phyloP scores from a whole-genome alignment of 2,329 filamentous ascomycete species.

The Periconia macrospinosa region DNA sequence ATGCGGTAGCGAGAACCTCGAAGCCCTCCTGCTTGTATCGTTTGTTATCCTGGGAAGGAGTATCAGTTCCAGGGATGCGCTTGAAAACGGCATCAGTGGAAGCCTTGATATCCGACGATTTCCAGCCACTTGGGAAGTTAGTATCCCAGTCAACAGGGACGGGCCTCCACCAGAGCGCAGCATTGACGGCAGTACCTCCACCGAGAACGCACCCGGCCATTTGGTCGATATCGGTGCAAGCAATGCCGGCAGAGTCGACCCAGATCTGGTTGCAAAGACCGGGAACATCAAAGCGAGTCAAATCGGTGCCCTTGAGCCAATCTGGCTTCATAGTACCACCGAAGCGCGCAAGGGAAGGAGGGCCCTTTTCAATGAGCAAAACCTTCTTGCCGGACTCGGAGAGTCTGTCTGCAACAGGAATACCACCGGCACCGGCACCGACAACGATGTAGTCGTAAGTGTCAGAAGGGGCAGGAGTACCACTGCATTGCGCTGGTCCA shows the following conservation, averaged over 20 bases:
- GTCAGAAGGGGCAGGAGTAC: slow-evolving; percentile 42
- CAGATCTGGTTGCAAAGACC: slow-evolving; percentile 73
- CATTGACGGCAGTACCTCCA: slow-evolving; percentile 68
- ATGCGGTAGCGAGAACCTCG: slow-evolving; percentile 61
- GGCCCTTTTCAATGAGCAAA: slow-evolving; percentile 56
- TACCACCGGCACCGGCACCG: slow-evolving; percentile 64
- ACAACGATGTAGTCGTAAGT: slow-evolving; percentile 67
- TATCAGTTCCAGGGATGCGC: slow-evolving; percentile 70
- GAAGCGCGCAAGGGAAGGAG: slow-evolving; percentile 64
- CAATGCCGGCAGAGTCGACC: slow-evolving; percentile 63
- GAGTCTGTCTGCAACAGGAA: slow-evolving; percentile 62
- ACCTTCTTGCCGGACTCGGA: slow-evolving; percentile 67
- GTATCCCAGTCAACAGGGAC: slow-evolving; percentile 69
- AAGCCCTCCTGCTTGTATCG: slow-evolving; percentile 70
- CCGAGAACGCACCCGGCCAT: slow-evolving; percentile 74
- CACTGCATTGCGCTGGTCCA: slow-evolving; percentile 39
- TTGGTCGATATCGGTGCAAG: slow-evolving; percentile 70
- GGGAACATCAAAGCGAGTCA: slow-evolving; percentile 73
- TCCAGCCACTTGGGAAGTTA: slow-evolving; percentile 74
- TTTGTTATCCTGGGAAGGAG: slow-evolving; percentile 67
- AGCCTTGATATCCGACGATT: slow-evolving; percentile 61
- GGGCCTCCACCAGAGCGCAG: slow-evolving; percentile 69
- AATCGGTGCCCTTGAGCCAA: slow-evolving; percentile 64
- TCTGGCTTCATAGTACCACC: slow-evolving; percentile 62
- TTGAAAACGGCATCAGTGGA: slow-evolving; percentile 66